Conservation (phyloP, 2,329 filamentous ascomycete genomes). For the Beauveria varroae region DNA sequence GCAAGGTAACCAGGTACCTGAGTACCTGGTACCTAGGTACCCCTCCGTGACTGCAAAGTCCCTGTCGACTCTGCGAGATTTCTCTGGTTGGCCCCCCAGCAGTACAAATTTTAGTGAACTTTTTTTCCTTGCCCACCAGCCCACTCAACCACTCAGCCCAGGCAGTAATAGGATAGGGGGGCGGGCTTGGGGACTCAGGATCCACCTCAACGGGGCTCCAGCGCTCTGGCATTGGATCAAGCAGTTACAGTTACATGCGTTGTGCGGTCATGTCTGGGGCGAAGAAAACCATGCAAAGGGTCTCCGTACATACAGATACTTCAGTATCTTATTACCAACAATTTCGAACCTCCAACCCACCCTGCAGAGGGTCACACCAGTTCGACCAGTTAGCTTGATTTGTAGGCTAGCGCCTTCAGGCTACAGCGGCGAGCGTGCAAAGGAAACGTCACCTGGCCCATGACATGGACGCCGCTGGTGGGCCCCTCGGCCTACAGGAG, state of each 20-base stretch:
- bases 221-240: not conserved
- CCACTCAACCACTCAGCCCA: not conserved
- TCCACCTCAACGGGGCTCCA: not conserved
- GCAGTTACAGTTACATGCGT: not conserved
- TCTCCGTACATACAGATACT: not conserved
- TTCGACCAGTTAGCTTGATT: not conserved
- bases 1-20: not conserved
- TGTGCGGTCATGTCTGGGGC: not conserved
- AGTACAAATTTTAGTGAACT: not conserved
- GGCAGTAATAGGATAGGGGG: not conserved
- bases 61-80: not conserved
- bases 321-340: too few relatives aligned
- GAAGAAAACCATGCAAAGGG: not conserved
- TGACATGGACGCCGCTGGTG: not conserved
- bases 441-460: constrained; percentile 6
- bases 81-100: not conserved
- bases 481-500: not conserved
- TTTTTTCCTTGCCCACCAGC: not conserved
- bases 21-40: not conserved
- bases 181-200: not conserved
- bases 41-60: not conserved
- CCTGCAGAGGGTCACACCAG: not conserved
- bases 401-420: not conserved
- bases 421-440: not conserved
- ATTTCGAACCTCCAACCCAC: not conserved